These are phyloP conservation scores for Aspergillus vadensis DNA, from an alignment of 2,329 filamentous ascomycete species.

Conservation along the genomic window DNA sequence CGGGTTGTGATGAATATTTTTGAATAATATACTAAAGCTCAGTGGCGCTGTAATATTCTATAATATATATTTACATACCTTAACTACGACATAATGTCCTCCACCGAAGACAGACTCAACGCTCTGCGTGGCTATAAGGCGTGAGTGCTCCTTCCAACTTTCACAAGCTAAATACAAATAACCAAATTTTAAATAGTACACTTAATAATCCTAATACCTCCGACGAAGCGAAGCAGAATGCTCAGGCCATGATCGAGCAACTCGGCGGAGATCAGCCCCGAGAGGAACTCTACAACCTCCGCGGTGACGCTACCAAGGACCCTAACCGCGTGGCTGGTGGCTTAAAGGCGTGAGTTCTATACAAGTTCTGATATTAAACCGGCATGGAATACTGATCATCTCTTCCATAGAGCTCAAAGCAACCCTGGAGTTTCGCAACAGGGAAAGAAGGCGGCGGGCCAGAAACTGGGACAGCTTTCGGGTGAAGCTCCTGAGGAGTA, in stretches of 20 bases:
- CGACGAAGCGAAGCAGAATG: constrained; percentile 23
- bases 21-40: too few relatives aligned
- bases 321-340: constrained; percentile 20
- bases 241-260: constrained; percentile 20
- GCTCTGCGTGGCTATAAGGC: too few relatives aligned
- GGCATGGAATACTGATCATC: not conserved
- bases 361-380: too few relatives aligned
- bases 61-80: too few relatives aligned
- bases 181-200: too few relatives aligned
- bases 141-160: too few relatives aligned
- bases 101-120: too few relatives aligned
- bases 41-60: too few relatives aligned
- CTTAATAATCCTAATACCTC: constrained; percentile 23
- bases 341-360: constrained; percentile 22
- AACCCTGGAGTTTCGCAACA: constrained; percentile 9
- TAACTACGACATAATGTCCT: too few relatives aligned
- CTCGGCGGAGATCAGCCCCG: constrained; percentile 19
- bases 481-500: too few relatives aligned
- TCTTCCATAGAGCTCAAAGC: constrained; percentile 8
- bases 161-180: too few relatives aligned
- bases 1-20: too few relatives aligned
- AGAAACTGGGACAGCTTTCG: constrained; percentile 2
- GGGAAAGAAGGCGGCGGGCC: constrained; percentile 8
- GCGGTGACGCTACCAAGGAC: constrained; percentile 18
- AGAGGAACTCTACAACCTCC: constrained; percentile 17